phyloP scores from a whole-genome alignment of 2,329 filamentous ascomycete species.

The Sordariomycetes sp. region DNA sequence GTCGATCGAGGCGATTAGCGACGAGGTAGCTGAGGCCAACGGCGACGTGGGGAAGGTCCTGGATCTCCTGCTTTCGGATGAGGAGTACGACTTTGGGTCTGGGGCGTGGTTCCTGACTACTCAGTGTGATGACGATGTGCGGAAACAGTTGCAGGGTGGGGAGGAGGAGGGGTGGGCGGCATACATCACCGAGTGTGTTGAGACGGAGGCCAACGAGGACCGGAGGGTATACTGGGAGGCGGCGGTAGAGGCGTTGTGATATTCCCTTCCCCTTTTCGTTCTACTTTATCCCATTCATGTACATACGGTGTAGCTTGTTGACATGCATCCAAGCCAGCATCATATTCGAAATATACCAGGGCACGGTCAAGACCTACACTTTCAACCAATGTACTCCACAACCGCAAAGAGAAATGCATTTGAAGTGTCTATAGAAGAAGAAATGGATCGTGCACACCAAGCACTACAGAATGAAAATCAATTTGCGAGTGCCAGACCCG shows the following conservation, averaged over 20 bases:
- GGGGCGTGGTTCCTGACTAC: conserved; percentile 39
- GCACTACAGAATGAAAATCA: too few relatives aligned
- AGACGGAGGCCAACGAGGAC: background rate
- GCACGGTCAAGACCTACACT: too few relatives aligned
- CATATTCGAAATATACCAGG: too few relatives aligned
- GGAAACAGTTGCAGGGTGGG: conserved; percentile 3
- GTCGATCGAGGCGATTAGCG: conserved; percentile 24
- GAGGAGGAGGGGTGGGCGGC: background rate
- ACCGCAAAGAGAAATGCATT: too few relatives aligned
- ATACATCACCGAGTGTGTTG: background rate
- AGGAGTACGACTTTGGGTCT: conserved; percentile 43
- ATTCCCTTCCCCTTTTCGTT: background rate
- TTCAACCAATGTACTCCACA: too few relatives aligned
- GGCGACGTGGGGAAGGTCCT: conserved; percentile 28
- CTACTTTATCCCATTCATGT: background rate
- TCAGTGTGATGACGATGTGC: conserved; percentile 26
- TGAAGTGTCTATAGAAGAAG: too few relatives aligned
- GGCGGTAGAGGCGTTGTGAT: background rate
- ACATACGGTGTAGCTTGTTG: background rate
- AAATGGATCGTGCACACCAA: too few relatives aligned
- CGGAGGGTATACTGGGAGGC: background rate
- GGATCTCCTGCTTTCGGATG: conserved; percentile 26
- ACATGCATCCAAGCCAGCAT: too few relatives aligned
- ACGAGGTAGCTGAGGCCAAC: conserved; percentile 17
- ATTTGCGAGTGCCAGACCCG: too few relatives aligned